Conservation (phyloP, 116 monocot species). For the Papilionanthe hybrid region DNA sequence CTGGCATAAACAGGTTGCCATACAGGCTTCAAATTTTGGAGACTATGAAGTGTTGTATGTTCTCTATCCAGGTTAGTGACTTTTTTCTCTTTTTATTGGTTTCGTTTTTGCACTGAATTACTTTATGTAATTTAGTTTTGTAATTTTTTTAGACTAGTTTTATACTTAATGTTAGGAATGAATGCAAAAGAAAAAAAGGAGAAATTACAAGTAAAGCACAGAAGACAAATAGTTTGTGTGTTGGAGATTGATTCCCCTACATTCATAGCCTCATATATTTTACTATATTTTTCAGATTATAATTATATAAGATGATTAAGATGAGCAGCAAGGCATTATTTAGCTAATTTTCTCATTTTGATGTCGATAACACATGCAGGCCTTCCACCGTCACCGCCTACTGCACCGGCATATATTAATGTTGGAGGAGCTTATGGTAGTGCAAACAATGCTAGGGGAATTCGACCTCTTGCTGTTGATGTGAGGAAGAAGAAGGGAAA, state of each 20-base stretch:
- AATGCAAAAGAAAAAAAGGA: too few relatives aligned
- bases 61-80: constrained; percentile 72
- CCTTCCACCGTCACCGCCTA: constrained; percentile 75
- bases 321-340: too few relatives aligned
- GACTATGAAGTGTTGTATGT: constrained; percentile 82
- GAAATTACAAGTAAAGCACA: too few relatives aligned
- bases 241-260: too few relatives aligned
- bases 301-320: too few relatives aligned
- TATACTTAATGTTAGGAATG: too few relatives aligned
- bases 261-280: too few relatives aligned
- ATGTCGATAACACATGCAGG: constrained; percentile 28
- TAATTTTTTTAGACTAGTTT: background rate
- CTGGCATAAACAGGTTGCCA: constrained; percentile 73
- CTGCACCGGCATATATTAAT: constrained; percentile 32
- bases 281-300: too few relatives aligned
- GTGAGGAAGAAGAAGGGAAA: constrained; percentile 41
- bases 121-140: background rate
- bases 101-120: background rate
- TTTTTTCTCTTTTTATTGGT: background rate
- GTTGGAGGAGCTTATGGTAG: constrained; percentile 33
- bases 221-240: too few relatives aligned
- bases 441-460: constrained; percentile 48
- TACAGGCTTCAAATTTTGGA: constrained; percentile 66
- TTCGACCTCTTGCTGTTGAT: constrained; percentile 84
- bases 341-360: constrained; percentile 2